Evolutionary conservation across 1,139 yeast species (phyloP).

Genomic region (Ogataea hybrid): DNA sequence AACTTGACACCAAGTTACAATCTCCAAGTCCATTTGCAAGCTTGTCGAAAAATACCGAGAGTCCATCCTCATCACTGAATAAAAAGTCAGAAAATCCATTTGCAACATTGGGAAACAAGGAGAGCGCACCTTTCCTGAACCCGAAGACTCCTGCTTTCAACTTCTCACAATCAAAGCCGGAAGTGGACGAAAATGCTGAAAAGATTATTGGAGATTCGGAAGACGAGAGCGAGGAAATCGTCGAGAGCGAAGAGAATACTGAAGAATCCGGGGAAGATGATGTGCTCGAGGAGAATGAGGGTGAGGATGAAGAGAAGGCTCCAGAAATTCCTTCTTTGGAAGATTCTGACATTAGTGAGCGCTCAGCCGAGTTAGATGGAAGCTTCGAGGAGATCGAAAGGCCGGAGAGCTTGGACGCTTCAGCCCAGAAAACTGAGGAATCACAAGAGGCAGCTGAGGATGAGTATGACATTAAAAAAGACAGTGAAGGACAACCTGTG

Average conservation of each 20-base stretch:
- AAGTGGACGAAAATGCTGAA: not conserved
- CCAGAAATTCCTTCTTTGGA: not conserved
- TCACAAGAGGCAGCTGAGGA: not conserved
- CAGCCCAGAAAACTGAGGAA: too few relatives aligned
- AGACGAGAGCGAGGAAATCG: too few relatives aligned
- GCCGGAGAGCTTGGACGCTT: too few relatives aligned
- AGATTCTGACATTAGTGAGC: not conserved
- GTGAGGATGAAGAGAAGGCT: not conserved
- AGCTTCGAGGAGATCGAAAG: constrained; percentile 6
- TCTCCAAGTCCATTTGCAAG: constrained; percentile 4
- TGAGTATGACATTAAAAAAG: not conserved
- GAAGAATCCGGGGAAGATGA: not conserved
- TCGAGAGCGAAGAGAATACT: too few relatives aligned
- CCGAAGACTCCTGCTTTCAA: not conserved
- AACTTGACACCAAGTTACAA: not conserved
- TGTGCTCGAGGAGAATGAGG: not conserved
- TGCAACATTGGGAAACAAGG: not conserved
- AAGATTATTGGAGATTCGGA: not conserved
- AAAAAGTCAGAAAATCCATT: not conserved
- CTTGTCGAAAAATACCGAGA: not conserved
- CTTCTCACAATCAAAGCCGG: constrained; percentile 16
- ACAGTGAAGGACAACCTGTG: too few relatives aligned
- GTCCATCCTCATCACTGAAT: not conserved
- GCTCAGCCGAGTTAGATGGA: not conserved
- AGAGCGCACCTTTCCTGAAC: not conserved